phyloP scores from a whole-genome alignment of 1,284 basidiomycete species.

The Apiotrichum domesticum region DNA sequence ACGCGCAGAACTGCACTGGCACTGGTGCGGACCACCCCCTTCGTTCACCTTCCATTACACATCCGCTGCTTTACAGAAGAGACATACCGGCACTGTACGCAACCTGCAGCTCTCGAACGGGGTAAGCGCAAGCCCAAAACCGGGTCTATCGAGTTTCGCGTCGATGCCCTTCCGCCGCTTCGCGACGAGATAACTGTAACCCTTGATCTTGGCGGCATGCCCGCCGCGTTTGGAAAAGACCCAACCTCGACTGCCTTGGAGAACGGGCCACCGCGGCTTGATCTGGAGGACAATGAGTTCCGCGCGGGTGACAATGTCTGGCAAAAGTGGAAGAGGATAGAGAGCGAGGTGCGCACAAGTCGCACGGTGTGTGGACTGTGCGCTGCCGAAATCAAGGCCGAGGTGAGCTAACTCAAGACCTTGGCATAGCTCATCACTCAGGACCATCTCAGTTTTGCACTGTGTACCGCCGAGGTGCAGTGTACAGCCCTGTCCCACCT shows the following conservation, averaged over 20 bases:
- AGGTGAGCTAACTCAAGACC: slow-evolving; percentile 47
- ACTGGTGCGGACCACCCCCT: slow-evolving; percentile 26
- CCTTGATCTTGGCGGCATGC: slow-evolving; percentile 59
- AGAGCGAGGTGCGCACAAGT: neutral
- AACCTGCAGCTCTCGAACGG: too few relatives aligned
- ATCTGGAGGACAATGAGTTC: slow-evolving; percentile 58
- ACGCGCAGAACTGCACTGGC: slow-evolving; percentile 33
- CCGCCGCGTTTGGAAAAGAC: slow-evolving; percentile 60
- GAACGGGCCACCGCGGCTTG: slow-evolving; percentile 50
- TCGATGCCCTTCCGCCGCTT: slow-evolving; percentile 35
- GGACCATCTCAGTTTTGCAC: slow-evolving; percentile 55
- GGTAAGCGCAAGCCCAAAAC: neutral
- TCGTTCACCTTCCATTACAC: slow-evolving; percentile 26
- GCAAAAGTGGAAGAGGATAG: slow-evolving; percentile 20
- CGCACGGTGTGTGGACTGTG: slow-evolving; percentile 55
- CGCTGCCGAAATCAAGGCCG: slow-evolving; percentile 46
- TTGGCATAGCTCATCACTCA: slow-evolving; percentile 27
- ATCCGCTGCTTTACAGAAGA: slow-evolving; percentile 63
- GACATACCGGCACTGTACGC: slow-evolving; percentile 2
- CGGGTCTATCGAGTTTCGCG: slow-evolving; percentile 6
- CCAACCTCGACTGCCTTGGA: slow-evolving; percentile 51
- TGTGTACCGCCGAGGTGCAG: slow-evolving; percentile 50
- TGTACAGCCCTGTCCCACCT: slow-evolving; percentile 57
- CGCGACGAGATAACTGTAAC: slow-evolving; percentile 52
- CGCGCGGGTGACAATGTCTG: slow-evolving; percentile 20